Base-by-base conservation (phyloP, 2,329 filamentous ascomycete genomes). In the Ceratocystis smalleyi region DNA sequence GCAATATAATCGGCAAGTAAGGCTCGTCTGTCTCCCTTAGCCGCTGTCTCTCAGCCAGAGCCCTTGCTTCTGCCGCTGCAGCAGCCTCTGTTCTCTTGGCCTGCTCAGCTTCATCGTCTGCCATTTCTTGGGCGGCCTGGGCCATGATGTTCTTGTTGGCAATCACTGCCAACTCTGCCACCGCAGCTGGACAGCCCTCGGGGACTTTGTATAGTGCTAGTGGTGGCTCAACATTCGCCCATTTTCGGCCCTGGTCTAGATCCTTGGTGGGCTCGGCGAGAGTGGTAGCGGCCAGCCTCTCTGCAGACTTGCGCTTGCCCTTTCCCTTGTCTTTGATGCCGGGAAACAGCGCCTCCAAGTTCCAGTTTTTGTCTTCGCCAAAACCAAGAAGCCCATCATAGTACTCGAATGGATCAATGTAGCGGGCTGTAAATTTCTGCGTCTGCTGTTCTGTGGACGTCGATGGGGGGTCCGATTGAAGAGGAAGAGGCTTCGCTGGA, bases 1-100 rank as follows among this genome's bases (percentile, higher is more conserved):
- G 68, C 6, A 75, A 71, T 22, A 73, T 71, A 61, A 75, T 71
- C 19, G 74, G 73, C 0, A 75, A 68, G 67, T 74, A 74, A 17
- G 70, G 73, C 45, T 74, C 17, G 5, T 45, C 75, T 45, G 72
- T 73, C 8, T 69, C 70, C 55, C 74, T 74, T 45, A 59, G 35
- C 57, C 68, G 68, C 63, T 61, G 62, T 64, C 69, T 67, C 64
- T 68, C 61, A 27, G 69, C 15, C 54, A 57, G 15, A 30, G 27
- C 54, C 35, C 24, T 24, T 32, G 54, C 27, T 57, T 15, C 54
- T 35, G 54, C 17, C 8, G 12, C 27, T 17, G 54, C 27, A 3
- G 66, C 62, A 72, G 69, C 59, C 68, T 69, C 63, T 51, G 62
- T 64, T 22, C 67, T 71, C 59, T 67, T 70, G 6, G 66, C 70